A percentile compares a stretch with the other conserved stretches of the same genome.
Evolutionary conservation across 2,329 filamentous ascomycete species (phyloP).

Genomic region (Penicillium olsonii): DNA sequence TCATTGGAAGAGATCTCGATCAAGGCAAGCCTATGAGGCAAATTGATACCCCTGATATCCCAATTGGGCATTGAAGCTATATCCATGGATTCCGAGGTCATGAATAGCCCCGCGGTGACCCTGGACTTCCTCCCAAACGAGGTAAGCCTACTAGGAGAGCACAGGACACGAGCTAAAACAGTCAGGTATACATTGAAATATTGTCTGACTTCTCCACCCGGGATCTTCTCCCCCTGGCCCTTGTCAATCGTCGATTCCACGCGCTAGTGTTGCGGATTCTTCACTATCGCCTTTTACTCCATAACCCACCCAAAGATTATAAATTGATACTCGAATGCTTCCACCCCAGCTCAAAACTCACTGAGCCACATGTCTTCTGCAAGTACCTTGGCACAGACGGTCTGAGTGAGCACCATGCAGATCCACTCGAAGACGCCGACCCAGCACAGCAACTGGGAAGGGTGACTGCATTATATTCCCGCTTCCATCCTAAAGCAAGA

Average conservation of each 20-base stretch:
- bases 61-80: not conserved
- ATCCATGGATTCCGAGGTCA: too few species aligned
- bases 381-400: conserved; percentile 66
- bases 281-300: conserved; percentile 63
- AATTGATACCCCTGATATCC: not conserved
- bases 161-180: not conserved
- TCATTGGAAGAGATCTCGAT: too few species aligned
- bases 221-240: conserved; percentile 58
- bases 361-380: conserved; percentile 69
- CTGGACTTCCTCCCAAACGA: conserved; percentile 39
- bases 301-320: conserved; percentile 61
- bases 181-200: conserved; percentile 55
- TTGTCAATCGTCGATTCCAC: conserved; percentile 65
- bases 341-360: conserved; percentile 68
- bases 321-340: conserved; percentile 77
- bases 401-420: conserved; percentile 49
- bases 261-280: conserved; percentile 64
- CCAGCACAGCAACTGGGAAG: conserved; percentile 41
- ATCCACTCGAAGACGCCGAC: conserved; percentile 37
- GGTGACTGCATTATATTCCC: conserved; percentile 65
- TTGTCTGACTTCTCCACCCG: conserved; percentile 52
- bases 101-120: conserved; percentile 13
- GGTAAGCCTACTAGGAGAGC: conserved; percentile 20
- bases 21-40: not conserved
- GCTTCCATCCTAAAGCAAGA: conserved; percentile 67